Evolutionary conservation across 2,329 filamentous ascomycete species (phyloP).

Genomic region (Pleurostoma richardsiae): DNA sequence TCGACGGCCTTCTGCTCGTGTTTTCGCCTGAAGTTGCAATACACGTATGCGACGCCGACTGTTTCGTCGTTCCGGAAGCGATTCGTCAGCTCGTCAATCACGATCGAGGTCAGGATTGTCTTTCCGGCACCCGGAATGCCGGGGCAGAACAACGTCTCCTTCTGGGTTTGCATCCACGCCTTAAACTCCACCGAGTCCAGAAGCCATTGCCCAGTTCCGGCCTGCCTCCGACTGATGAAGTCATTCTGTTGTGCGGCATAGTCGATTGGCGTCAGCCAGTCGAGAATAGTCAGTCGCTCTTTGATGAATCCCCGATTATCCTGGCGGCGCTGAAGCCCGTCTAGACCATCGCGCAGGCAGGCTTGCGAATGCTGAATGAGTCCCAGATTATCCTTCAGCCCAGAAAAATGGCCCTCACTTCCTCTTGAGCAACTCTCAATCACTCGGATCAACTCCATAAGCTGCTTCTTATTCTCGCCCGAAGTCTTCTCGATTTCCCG

Average conservation of each 20-base stretch:
- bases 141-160: slow-evolving; percentile 1
- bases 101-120: slow-evolving; percentile 12
- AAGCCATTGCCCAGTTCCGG: slow-evolving; percentile 39
- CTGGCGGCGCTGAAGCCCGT: neutral
- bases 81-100: slow-evolving; percentile 7
- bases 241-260: slow-evolving; percentile 32
- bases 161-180: slow-evolving; percentile 18
- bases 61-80: neutral
- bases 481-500: neutral
- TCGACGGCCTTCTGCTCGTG: slow-evolving; percentile 15
- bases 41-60: slow-evolving; percentile 23
- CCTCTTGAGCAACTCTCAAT: neutral
- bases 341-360: neutral
- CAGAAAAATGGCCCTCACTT: neutral
- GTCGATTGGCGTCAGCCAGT: slow-evolving; percentile 32
- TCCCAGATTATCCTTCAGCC: neutral
- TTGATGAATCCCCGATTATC: slow-evolving; percentile 7
- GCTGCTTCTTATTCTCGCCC: neutral
- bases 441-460: neutral
- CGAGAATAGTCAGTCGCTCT: slow-evolving; percentile 14
- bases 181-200: slow-evolving; percentile 27
- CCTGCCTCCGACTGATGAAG: slow-evolving; percentile 24
- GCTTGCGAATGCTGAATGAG: neutral
- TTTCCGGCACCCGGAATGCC: neutral
- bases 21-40: slow-evolving; percentile 21